Base-by-base conservation (phyloP, 768 basidiomycete genomes). In the Mycena epipterygia region DNA sequence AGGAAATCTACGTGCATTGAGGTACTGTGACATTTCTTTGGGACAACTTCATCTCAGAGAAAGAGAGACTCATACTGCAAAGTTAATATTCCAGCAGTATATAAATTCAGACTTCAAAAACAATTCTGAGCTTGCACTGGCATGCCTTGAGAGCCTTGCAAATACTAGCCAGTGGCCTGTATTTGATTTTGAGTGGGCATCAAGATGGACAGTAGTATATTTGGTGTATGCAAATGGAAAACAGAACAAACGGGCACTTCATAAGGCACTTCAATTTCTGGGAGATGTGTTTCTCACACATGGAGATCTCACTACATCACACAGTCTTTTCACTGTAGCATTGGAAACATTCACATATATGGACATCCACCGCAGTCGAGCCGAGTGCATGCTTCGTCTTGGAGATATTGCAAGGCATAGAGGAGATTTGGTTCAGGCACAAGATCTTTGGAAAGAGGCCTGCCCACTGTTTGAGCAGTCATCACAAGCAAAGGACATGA, bases 121-220 rank as follows among this genome's bases (percentile, higher is more conserved):
- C 2, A 17, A 65, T 37, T 13, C n/a, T 7, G 23, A 55, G 39
- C 12, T n/a, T 17, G 32, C 32, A 12, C 33, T 19, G 4, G 29
- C 39, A 23, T 41, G 17, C 27, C 52, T 65, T 23, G 51, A 65
- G 21, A 56, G 52, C 30, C 33, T 65, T 7, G 64, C 48, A 2
- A 25, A 65, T 37, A 39, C 35, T 12, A 37, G 51, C 12, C 35
- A 29, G 12, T 65, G 64, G 51, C 3, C 21, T 17, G 9, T 7
- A 3, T 6, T 19, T 23, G n/a, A 52, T 16, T 6, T 52, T 17
- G 21, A 32, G 7, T 33, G 30, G 29, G 29, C 53, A 19, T 32
- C 8, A 6, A 55, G 5, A 4, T 19, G 21, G 29, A 27, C 62
- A 23, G 48, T 32, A 6, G 30, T 41, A 25, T 49, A 49, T 16